A percentile compares a stretch with the other conserved stretches of the same genome.
These are phyloP conservation scores for Aaosphaeria pasadenensis DNA, from an alignment of 2,329 filamentous ascomycete species.

Conservation along the genomic window DNA sequence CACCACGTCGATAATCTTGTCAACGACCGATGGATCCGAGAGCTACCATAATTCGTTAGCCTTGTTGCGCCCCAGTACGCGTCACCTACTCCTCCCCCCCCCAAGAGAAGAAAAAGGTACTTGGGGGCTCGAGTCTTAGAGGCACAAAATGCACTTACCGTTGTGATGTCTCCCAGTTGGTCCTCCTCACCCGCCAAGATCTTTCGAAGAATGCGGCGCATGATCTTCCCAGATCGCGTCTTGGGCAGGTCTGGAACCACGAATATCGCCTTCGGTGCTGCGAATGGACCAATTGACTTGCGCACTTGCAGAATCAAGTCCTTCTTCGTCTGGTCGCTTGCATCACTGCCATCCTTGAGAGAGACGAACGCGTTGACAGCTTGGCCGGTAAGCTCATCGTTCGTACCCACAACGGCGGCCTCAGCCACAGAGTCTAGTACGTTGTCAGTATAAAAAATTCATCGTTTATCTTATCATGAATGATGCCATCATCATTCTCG, in stretches of 20 bases:
- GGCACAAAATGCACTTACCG: slow-evolving; percentile 54
- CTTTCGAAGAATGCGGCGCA: slow-evolving; percentile 95
- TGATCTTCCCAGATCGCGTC: slow-evolving; percentile 97
- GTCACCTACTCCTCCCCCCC: slow-evolving; percentile 13
- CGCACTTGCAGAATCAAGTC: slow-evolving; percentile 92
- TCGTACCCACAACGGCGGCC: slow-evolving; percentile 89
- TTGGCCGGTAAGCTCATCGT: slow-evolving; percentile 93
- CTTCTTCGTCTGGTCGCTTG: slow-evolving; percentile 79
- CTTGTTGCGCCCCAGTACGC: slow-evolving; percentile 18
- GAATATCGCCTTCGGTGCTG: slow-evolving; percentile 89
- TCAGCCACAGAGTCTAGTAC: slow-evolving; percentile 71
- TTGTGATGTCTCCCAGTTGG: slow-evolving; percentile 88
- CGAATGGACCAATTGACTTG: slow-evolving; percentile 96
- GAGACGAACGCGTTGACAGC: slow-evolving; percentile 96
- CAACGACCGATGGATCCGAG: slow-evolving; percentile 84
- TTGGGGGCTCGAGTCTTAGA: background rate
- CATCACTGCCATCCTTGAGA: slow-evolving; percentile 79
- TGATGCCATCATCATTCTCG: background rate
- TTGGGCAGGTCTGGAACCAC: slow-evolving; percentile 93
- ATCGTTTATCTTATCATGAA: no score
- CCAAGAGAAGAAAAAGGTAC: background rate
- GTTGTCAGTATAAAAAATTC: slow-evolving; percentile 13
- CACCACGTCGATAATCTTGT: slow-evolving; percentile 82
- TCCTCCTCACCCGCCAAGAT: slow-evolving; percentile 96
- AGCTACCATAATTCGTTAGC: slow-evolving; percentile 54